Base-by-base conservation (phyloP, 495 filamentous ascomycete species). In the Talaromyces liani region DNA sequence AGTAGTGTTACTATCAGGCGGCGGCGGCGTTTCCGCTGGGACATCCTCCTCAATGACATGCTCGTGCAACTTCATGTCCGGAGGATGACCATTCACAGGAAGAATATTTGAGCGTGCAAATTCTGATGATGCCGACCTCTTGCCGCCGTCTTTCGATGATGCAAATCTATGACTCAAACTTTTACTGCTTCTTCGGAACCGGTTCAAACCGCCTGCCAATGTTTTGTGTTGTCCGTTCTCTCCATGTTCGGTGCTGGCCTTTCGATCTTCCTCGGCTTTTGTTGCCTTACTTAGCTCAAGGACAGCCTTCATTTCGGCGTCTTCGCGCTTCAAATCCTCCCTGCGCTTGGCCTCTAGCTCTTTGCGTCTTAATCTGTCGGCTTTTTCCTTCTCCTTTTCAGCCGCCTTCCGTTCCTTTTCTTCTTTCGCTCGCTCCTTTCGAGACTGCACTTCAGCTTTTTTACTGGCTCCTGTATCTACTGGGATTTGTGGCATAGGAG, bases 361-460 rank as follows among this genome's bases (percentile, higher is more conserved):
- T 65, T 86, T 88, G 62, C 85, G 80, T 45, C 84, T 85, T 65
- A 84, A 84, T 66, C 88, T 84, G 1, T 84, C 83, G 4, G 79
- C 80, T 68, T 87, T 91, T 61, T 85, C 81, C 61, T 77, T 79
- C 41, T 89, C 88, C 67, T 88, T 93, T 25, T 88, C 86, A 22
- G 85, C 84, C 22, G 82, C 83, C 63, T 85, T 88, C 7, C 79
- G 77, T 56, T 87, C 87, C 67, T 89, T 88, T 63, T 88, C 86
- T 63, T 83, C 86, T 24, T 82, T 75, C 6, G 72, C 74, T 55
- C 71, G 75, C 34, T 83, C 80, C 63, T 80, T 82, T 62, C 73
- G 77, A 6, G 72, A 73, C 25, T 78, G 79, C 27, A 73, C 45
- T 47, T 83, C 79, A 49, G 77, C 81, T 65, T 80, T 82, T 65